phyloP scores from a whole-genome alignment of 768 basidiomycete genomes.

The Boletus rex-veris region DNA sequence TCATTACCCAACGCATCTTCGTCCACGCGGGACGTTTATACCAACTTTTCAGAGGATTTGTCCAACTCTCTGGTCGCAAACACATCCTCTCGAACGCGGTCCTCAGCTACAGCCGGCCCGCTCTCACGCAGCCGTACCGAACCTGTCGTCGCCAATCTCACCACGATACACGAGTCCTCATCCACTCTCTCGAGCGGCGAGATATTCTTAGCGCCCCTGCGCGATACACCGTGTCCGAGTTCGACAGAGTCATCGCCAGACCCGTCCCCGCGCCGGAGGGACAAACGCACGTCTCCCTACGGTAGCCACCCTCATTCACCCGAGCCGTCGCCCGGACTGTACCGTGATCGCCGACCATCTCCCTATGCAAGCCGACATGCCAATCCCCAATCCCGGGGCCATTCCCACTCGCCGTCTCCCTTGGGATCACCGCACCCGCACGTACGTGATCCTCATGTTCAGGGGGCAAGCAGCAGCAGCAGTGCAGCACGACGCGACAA shows the following conservation, averaged over 20 bases:
- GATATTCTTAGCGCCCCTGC: conserved; percentile 24
- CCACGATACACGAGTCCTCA: conserved; percentile 28
- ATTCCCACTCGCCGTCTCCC: conserved; percentile 13
- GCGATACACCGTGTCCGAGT: conserved; percentile 6
- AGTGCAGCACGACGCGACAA: conserved; percentile 13
- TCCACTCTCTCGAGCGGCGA: conserved; percentile 24
- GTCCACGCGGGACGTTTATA: conserved; percentile 17
- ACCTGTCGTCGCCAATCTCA: conserved; percentile 22
- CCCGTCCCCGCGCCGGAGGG: conserved; percentile 28
- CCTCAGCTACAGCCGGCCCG: conserved; percentile 1
- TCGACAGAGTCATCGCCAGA: conserved; percentile 25
- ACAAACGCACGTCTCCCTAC: conserved; percentile 24
- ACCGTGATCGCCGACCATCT: conserved; percentile 25
- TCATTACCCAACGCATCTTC: conserved; percentile 26
- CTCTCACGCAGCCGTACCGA: conserved; percentile 31
- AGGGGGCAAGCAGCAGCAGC: background rate
- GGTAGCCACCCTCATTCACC: conserved; percentile 13
- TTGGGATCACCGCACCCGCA: conserved; percentile 10
- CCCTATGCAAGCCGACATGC: conserved; percentile 18
- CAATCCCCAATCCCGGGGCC: background rate
- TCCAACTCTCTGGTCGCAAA: conserved; percentile 17
- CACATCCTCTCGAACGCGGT: conserved; percentile 16
- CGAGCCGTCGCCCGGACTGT: conserved; percentile 26
- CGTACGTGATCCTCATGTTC: conserved; percentile 9
- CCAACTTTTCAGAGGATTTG: conserved; percentile 28